A percentile compares a stretch with the other conserved stretches of the same genome.
These are phyloP conservation scores for Boletellus dicymbophilus DNA, from an alignment of 1,284 basidiomycete species.

Conservation along the genomic window DNA sequence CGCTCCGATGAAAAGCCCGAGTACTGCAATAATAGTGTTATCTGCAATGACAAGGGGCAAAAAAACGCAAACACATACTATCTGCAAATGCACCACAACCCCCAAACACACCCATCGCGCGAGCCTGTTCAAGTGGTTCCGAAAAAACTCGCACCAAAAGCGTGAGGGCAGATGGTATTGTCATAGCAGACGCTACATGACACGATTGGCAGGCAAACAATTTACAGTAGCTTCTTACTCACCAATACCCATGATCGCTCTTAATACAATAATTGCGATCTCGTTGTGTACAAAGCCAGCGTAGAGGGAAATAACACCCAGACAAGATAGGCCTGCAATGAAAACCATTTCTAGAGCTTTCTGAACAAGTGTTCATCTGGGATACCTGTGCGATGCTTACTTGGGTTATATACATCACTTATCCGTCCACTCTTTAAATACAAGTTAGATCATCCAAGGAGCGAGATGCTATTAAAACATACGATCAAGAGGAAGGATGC, in stretches of 20 bases:
- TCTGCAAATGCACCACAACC: constrained; percentile 47
- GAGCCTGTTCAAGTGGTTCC: constrained; percentile 44
- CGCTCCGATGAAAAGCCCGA: constrained; percentile 38
- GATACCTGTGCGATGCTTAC: constrained; percentile 8
- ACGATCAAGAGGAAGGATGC: constrained; percentile 44
- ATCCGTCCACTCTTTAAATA: constrained; percentile 32
- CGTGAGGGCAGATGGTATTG: constrained; percentile 49
- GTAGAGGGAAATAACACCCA: constrained; percentile 40
- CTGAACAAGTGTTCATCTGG: background rate
- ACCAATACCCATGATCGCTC: constrained; percentile 46
- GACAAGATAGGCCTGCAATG: constrained; percentile 31
- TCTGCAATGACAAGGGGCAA: background rate
- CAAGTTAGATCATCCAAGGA: constrained; percentile 10
- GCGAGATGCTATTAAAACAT: constrained; percentile 20
- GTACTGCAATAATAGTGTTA: constrained; percentile 19
- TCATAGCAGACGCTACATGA: constrained; percentile 42
- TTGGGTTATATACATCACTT: constrained; percentile 33
- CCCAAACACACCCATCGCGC: constrained; percentile 46
- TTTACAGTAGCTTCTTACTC: background rate
- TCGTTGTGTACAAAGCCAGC: constrained; percentile 44
- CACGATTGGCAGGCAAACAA: constrained; percentile 4
- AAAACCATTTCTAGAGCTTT: constrained; percentile 23
- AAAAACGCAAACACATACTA: constrained; percentile 29
- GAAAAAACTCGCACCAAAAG: constrained; percentile 49
- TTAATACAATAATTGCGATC: constrained; percentile 43